Evolutionary conservation across 2,329 filamentous ascomycete genomes (phyloP), one percentile per base, ranked within the genome.

Genomic region (Beauveria varroae): DNA sequence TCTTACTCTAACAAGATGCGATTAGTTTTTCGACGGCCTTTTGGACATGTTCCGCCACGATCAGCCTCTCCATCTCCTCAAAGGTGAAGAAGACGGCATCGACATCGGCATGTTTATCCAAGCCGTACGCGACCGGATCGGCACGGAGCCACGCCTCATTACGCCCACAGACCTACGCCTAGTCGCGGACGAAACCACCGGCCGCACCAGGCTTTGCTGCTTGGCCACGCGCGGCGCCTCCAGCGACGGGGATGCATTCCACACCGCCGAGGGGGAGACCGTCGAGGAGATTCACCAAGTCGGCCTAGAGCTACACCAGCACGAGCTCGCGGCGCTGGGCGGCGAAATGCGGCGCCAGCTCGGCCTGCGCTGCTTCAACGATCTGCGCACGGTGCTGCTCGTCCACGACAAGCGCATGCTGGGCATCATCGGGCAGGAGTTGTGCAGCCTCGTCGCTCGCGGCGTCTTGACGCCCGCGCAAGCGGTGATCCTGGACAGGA

Each of bases 381-480:
- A 78, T 57, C 66, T 77, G 64, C 70, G 75, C 0, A 78, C 75
- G 0, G 67, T 78, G 6, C 64, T 77, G 12, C 63, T 78, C 1
- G 70, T 75, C 1, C 76, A 78, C 60, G 76, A 78, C 64, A 78
- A 78, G 61, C 71, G 76, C 3, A 76, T 78, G 72, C 65, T 77
- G 1, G 74, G 74, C 8, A 69, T 78, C 9, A 63, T 78, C 3
- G 68, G 64, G 40, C 70, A 75, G 55, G 74, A 77, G 57, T 60
- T 75, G 0, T 57, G 63, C 3, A n/a, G 49, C 0, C 58, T 77
- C 7, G 62, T 72, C 3, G 60, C 37, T 1, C 66, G 67, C 1
- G 22, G 60, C 1, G 68, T 71, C 1, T 56, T 77, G 5, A 73
- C 68, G 0, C 16, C 62, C 16, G 1, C 72, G 8, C 53, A 76